Evolutionary conservation across 1,139 yeast genomes (phyloP), one percentile per base, ranked within the genome.

Genomic region (Oligophagozyma castellii): DNA sequence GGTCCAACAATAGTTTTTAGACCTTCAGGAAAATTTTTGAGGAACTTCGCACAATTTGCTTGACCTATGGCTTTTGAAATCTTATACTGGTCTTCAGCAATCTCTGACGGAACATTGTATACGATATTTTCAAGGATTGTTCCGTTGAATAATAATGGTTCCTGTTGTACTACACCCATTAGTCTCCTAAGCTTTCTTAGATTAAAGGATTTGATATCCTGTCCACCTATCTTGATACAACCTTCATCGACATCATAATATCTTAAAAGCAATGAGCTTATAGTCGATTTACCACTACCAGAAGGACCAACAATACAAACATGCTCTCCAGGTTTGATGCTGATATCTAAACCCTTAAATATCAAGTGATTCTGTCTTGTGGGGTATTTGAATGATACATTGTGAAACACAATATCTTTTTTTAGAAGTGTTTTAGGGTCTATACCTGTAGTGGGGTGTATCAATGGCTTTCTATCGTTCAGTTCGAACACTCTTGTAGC

Each of bases 251-350:
- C 64, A 25, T 63, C 63, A 51, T 83, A 81, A 33, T 80, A 72
- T 30, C 94, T 64, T 37, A 83, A 61, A 14, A 84, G 55, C 28
- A 84, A 56, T 5, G 83, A 70, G 1, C 86, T 76, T 21, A 84
- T 67, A 0, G 95, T 84, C 4, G 93, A 78, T 48, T 84, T 84
- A 12, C 95, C 95, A 33, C 92, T 75, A 1, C 95, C 95, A 12
- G 93, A 79, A 11, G 89, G 80, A 1, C 95, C 95, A 11, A 83
- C 95, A 31, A 84, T 66, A 46, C 95, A 89, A 5, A 89, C 73
- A 35, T 83, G 80, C 31, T 83, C 75, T 11, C 89, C 84, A 3
- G 79, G 69, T 10, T 63, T 54, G 20, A 84, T 66, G 7, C 56
- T 61, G 30, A 84, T 65, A 22, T 67, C 59, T 44, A 84, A 65